Evolutionary conservation across 768 basidiomycete species (phyloP), one percentile per base, ranked within the genome.

Genomic region (Mycena kentingensis): DNA sequence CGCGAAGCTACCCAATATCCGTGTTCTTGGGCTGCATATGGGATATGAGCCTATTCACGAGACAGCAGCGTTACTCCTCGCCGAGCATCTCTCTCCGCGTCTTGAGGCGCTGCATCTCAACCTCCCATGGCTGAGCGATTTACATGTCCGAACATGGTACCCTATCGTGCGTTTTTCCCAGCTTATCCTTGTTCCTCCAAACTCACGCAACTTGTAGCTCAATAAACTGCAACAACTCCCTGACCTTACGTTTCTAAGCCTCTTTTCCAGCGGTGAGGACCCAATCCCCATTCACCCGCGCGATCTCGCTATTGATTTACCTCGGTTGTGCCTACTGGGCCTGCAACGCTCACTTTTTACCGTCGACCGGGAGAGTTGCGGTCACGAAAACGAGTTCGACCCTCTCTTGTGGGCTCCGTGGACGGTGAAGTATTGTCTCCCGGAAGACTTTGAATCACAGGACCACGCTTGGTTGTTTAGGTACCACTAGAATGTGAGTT

Each of bases 391-490:
- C 10, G 67, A 67, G 31, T 50, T 67, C 31, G 52, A 68, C 21
- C 61, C 66, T 32, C 59, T 49, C 22, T 68, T 71, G 49, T 74
- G 73, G 70, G 67, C 71, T 12, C 66, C 72, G 35, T 74, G 73
- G 73, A 71, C 62, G 54, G 67, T 73, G 47, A 74, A 73, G 57
- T 75, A 70, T 50, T 69, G 67, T 48, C 60, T 67, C 7, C 70
- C 70, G 37, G 72, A 71, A 39, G 75, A 75, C 50, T 75, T 77
- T 49, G 41, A 58, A 1, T 65, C 60, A 52, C 39, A 50, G 4
- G 75, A 75, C 53, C 63, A 73, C 41, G 67, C 68, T 31, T 77
- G 75, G 75, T 60, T 77, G 38, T 72, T 74, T 63, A 66, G 68
- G 52, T 73, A 74, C 25, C 58, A 60, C 50, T 60, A 41, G 50